Evolutionary conservation across 164 flowering plant species (phyloP).

Genomic region (Hamamelis virginiana): DNA sequence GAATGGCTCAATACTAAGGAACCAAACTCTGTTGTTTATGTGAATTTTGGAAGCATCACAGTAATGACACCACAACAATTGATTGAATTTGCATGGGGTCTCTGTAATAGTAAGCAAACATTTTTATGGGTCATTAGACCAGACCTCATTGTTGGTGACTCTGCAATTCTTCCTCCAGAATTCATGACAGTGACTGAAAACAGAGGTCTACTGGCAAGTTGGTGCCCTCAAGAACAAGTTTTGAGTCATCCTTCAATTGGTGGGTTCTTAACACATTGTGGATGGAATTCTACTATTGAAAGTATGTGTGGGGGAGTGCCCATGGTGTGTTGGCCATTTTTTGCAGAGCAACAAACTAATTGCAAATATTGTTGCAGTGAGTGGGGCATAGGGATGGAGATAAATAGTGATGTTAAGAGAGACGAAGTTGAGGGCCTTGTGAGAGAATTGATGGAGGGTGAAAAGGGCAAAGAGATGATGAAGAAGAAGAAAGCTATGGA

Average conservation of each 20-base stretch:
- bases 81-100: conserved; percentile 55
- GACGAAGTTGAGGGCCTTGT: conserved; percentile 32
- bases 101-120: conserved; percentile 35
- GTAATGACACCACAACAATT: conserved; percentile 37
- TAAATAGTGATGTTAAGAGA: conserved; percentile 34
- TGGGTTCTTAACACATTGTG: conserved; percentile 42
- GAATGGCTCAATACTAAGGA: conserved; percentile 42
- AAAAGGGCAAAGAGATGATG: conserved; percentile 39
- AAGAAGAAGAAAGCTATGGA: conserved; percentile 27
- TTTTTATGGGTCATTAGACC: conserved; percentile 58
- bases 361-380: conserved; percentile 26
- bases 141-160: conserved; percentile 35
- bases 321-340: conserved; percentile 58
- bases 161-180: conserved; percentile 28
- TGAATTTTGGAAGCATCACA: conserved; percentile 50
- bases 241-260: conserved; percentile 34
- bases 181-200: conserved; percentile 28
- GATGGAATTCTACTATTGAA: conserved; percentile 44
- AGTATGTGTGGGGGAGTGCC: conserved; percentile 43
- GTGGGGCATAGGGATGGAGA: conserved; percentile 51
- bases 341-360: conserved; percentile 49
- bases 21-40: conserved; percentile 43
- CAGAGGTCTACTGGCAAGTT: conserved; percentile 32
- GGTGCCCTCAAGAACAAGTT: conserved; percentile 49
- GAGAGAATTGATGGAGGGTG: conserved; percentile 42